These are phyloP conservation scores for Canavalia ensiformis DNA, from an alignment of 306 rosid species.

Conservation along the genomic window DNA sequence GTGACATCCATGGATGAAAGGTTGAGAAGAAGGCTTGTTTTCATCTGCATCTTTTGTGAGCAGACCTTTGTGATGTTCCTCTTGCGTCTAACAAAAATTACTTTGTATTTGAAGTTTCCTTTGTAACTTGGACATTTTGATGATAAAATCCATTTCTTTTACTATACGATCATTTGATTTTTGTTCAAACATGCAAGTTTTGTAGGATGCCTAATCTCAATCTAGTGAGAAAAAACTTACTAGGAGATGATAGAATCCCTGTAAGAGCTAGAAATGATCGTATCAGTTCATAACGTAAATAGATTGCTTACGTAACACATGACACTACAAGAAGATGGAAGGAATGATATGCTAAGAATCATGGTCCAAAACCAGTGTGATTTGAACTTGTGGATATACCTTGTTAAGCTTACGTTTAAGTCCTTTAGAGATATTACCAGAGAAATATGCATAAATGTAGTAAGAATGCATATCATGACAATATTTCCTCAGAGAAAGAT, in stretches of 20 bases:
- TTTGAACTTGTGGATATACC: background rate
- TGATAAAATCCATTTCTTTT: background rate
- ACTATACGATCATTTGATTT: background rate
- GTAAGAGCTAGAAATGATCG: background rate
- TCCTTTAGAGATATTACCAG: background rate
- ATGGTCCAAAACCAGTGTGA: background rate
- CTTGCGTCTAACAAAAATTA: constrained; percentile 26
- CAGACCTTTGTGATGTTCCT: constrained; percentile 23
- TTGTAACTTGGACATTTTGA: background rate
- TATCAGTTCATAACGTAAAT: background rate
- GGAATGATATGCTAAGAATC: constrained; percentile 2
- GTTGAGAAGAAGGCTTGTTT: constrained; percentile 19
- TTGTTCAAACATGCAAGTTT: background rate
- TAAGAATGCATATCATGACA: background rate
- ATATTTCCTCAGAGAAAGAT: background rate
- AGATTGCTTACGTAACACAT: background rate
- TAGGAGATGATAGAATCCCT: background rate
- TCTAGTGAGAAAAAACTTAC: no score
- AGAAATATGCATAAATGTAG: background rate
- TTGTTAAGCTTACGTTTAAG: background rate
- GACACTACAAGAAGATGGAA: background rate
- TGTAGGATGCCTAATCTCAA: background rate
- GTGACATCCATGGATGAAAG: constrained; percentile 64
- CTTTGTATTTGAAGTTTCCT: background rate
- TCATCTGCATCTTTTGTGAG: constrained; percentile 33